Percentiles rank a stretch among this genome's conserved stretches.
These are phyloP conservation scores for Gossypium bickii DNA, from an alignment of 345 rosid species.

Conservation along the genomic window DNA sequence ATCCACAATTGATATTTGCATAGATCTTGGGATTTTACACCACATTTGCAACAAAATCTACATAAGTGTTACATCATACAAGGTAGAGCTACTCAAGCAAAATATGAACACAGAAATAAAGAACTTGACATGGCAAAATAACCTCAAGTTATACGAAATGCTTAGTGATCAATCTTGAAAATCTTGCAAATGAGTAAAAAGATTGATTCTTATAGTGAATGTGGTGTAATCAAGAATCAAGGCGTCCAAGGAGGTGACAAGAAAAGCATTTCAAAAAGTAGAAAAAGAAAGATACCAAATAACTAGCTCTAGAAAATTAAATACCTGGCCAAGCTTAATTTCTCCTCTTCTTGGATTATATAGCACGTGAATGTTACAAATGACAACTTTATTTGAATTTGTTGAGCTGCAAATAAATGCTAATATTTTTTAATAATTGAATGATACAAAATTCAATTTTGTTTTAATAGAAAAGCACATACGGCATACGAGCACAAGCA, in stretches of 20 bases:
- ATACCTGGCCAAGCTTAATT: slow-evolving; percentile 93
- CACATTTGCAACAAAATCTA: background rate
- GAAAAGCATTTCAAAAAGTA: background rate
- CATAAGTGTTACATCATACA: background rate
- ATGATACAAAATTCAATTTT: background rate
- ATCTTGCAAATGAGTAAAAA: background rate
- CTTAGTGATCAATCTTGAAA: background rate
- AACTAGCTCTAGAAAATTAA: slow-evolving; percentile 9
- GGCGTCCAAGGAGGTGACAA: slow-evolving; percentile 9
- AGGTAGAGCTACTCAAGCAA: background rate
- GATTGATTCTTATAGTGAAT: background rate
- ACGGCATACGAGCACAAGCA: background rate
- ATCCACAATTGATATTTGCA: background rate
- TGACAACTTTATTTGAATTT: slow-evolving; percentile 43
- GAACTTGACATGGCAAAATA: slow-evolving; percentile 1
- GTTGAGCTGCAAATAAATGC: slow-evolving; percentile 41
- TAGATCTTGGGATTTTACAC: background rate
- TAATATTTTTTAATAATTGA: background rate
- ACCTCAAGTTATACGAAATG: background rate
- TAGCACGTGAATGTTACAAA: slow-evolving; percentile 90
- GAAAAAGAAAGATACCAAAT: background rate
- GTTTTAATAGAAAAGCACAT: slow-evolving; percentile 1
- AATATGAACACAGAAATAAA: background rate
- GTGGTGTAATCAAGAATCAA: background rate
- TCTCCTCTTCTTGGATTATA: slow-evolving; percentile 97